Evolutionary conservation across 495 filamentous ascomycete genomes (phyloP).

Genomic region (Sabuloglossum arenarium): DNA sequence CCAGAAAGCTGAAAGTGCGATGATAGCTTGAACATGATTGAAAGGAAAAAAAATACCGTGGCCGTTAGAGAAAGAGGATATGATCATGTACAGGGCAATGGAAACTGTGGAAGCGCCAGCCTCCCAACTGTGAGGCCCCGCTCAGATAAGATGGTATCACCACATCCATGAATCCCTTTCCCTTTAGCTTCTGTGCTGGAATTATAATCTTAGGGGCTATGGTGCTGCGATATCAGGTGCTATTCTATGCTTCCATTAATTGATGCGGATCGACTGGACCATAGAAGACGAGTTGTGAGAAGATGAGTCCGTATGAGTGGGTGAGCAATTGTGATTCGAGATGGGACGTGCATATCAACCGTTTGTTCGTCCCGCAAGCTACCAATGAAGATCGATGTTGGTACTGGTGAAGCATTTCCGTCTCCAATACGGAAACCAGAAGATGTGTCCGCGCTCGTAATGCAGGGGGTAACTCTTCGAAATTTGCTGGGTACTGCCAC

Average conservation of each 20-base stretch:
- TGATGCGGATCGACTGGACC: background rate
- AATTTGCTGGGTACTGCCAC: background rate
- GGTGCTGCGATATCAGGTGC: background rate
- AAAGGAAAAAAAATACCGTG: background rate
- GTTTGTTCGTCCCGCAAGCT: background rate
- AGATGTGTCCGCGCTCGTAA: background rate
- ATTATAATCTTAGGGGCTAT: background rate
- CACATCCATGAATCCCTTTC: background rate
- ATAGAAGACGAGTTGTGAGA: background rate
- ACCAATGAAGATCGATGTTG: background rate
- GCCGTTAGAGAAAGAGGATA: background rate
- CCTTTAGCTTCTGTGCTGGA: background rate
- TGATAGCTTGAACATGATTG: background rate
- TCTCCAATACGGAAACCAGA: background rate
- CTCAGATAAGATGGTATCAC: background rate
- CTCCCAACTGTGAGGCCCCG: background rate
- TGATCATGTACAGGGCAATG: no score
- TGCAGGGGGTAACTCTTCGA: background rate
- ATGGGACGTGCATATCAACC: background rate
- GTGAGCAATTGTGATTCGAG: background rate
- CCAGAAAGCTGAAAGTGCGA: background rate
- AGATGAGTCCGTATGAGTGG: background rate
- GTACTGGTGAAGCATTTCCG: background rate
- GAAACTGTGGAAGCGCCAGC: no score
- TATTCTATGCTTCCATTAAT: background rate